Base-by-base conservation (phyloP, 768 basidiomycete species). In the Phlebiopsis gigantea region DNA sequence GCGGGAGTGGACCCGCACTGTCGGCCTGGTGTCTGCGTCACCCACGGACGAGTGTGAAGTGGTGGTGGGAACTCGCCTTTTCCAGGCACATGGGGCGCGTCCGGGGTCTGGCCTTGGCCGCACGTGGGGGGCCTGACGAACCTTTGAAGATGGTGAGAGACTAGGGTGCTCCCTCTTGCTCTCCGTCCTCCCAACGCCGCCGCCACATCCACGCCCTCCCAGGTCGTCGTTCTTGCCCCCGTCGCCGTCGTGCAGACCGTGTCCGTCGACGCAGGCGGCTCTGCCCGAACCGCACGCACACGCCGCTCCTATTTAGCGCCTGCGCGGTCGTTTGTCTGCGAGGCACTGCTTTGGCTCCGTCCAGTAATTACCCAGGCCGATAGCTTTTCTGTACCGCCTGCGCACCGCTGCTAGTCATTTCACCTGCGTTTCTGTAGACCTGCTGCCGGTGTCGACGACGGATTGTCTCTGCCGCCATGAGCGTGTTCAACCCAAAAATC, bases 401-500 rank as follows among this genome's bases (percentile, higher is more conserved):
- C 25, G 46, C 9, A 8, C 28, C n/a, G 46, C 46, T 24, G 22
- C 19, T 47, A 25, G 15, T 25, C 9, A 25, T 24, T 22, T 8
- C 46, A 7, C 1, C 9, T 25, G 15, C 21, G 21, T 6, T 8
- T 48, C 47, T 17, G 28, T n/a, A 48, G 47, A 29, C 9, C 19
- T 21, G 15, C 47, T n/a, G 30, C 47, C 44, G 25, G 28, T 30
- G 45, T 15, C 45, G 26, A 25, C 45, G 45, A 19, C 48, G 26
- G 42, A 43, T 42, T 19, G 19, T 43, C 46, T 28, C 28, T n/a
- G 17, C 49, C 51, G 53, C 25, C 19, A 84, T 83, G 82, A 78
- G 77, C 66, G 74, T 84, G 57, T 88, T 89, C 73, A 88, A 88
- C 67, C 85, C 86, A 3, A 86, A 83, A 65, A 88, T 88, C 58